Percentiles rank a stretch among this genome's conserved stretches.
These are phyloP conservation scores for Spizellomyces punctatus DNA, from an alignment of 192 early-diverging fungal genomes.

Conservation along the genomic window DNA sequence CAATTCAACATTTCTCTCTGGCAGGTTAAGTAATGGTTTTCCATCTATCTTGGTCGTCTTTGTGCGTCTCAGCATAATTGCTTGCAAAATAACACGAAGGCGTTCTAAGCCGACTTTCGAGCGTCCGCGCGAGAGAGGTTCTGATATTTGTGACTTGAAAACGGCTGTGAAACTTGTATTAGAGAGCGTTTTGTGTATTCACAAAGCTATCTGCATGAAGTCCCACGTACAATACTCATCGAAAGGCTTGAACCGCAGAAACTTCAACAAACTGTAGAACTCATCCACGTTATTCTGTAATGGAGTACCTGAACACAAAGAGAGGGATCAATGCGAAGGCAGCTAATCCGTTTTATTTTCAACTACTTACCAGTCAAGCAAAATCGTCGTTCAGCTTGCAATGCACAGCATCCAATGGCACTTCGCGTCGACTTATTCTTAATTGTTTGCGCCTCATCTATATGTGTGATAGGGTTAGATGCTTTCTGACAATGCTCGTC, in stretches of 20 bases:
- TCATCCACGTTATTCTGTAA: conserved; percentile 74
- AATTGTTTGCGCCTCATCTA: conserved; percentile 50
- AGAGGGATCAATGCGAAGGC: neutral
- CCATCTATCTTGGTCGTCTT: conserved; percentile 68
- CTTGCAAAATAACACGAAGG: conserved; percentile 61
- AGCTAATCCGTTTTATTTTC: no score
- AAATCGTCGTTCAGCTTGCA: conserved; percentile 33
- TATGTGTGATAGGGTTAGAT: no score
- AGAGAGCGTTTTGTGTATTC: neutral
- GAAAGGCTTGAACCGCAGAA: conserved; percentile 64
- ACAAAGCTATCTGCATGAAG: neutral
- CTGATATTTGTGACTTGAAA: conserved; percentile 52
- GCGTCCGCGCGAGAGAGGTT: conserved; percentile 43
- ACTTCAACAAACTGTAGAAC: conserved; percentile 68
- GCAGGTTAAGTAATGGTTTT: conserved; percentile 65
- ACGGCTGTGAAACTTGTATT: conserved; percentile 7
- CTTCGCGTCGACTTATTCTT: conserved; percentile 39
- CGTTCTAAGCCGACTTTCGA: conserved; percentile 50
- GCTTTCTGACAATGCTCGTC: no score
- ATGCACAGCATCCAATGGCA: conserved; percentile 24
- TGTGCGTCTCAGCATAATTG: conserved; percentile 62
- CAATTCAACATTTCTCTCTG: conserved; percentile 49
- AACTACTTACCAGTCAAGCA: conserved; percentile 41
- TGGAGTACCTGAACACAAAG: conserved; percentile 24
- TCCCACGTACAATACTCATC: conserved; percentile 36